Conservation (phyloP, 2,329 filamentous ascomycete genomes). For the Colletotrichum ledebouriae region DNA sequence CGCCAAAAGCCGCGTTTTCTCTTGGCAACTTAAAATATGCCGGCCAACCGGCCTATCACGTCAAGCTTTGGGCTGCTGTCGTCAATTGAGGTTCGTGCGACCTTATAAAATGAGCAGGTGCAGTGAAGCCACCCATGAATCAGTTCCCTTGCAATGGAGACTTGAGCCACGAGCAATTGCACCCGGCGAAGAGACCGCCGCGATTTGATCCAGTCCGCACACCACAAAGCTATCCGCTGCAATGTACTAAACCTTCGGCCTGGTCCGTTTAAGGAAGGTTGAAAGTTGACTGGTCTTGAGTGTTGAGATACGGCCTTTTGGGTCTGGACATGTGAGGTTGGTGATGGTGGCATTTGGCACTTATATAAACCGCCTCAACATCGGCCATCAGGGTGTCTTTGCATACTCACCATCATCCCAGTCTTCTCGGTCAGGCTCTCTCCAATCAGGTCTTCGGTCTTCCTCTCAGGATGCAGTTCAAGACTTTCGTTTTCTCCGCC, state of each 20-base stretch:
- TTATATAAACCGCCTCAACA: conserved; percentile 30
- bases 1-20: conserved; percentile 33
- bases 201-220: conserved; percentile 23
- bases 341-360: neutral
- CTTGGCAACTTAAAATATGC: conserved; percentile 29
- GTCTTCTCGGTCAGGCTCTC: conserved; percentile 25
- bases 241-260: conserved; percentile 6
- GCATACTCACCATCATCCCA: conserved; percentile 22
- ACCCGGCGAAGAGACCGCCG: conserved; percentile 3
- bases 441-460: conserved; percentile 27
- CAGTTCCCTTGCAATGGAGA: conserved; percentile 12
- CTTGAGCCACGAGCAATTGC: conserved; percentile 8
- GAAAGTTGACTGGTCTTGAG: neutral
- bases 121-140: neutral
- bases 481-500: conserved; percentile 36
- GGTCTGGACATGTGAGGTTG: conserved; percentile 2
- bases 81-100: conserved; percentile 21
- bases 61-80: conserved; percentile 22
- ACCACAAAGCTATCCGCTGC: neutral
- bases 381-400: conserved; percentile 32
- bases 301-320: neutral
- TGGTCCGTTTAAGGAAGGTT: conserved; percentile 39
- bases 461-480: conserved; percentile 36
- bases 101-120: conserved; percentile 32
- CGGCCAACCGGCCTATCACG: conserved; percentile 29